These are phyloP conservation scores for Sarocladiaceae sp. DNA, from an alignment of 2,329 filamentous ascomycete genomes.

Conservation along the genomic window DNA sequence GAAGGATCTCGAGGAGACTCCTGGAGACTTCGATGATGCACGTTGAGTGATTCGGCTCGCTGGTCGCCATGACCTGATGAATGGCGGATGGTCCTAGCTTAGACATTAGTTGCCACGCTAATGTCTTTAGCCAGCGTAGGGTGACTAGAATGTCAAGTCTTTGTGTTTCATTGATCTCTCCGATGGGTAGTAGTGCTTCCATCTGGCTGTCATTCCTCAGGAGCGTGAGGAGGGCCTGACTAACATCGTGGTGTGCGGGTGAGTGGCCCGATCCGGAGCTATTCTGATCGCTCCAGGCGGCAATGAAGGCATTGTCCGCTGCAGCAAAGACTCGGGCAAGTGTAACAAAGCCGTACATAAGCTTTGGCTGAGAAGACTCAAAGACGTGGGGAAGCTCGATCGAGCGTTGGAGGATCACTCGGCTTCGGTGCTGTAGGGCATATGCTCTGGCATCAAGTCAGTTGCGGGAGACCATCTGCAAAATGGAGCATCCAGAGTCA, in stretches of 20 bases:
- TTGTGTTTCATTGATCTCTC: constrained; percentile 18
- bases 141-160: constrained; percentile 17
- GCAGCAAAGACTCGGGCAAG: constrained; percentile 16
- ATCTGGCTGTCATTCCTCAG: background rate
- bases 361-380: constrained; percentile 16
- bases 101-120: constrained; percentile 16
- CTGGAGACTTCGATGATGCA: constrained; percentile 13
- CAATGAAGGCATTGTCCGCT: constrained; percentile 15
- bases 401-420: constrained; percentile 14
- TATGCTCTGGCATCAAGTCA: constrained; percentile 15
- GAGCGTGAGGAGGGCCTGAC: background rate
- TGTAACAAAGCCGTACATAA: constrained; percentile 17
- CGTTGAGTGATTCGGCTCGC: background rate
- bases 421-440: constrained; percentile 16
- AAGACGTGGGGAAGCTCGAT: constrained; percentile 17
- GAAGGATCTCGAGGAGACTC: constrained; percentile 13
- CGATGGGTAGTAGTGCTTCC: no score
- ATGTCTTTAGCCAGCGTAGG: constrained; percentile 17
- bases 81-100: background rate
- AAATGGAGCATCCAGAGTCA: no score
- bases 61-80: background rate
- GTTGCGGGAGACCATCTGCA: no score
- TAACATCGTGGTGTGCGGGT: background rate
- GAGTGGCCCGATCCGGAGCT: background rate
- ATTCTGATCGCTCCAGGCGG: constrained; percentile 9